phyloP scores from a whole-genome alignment of 371 early-diverging fungal genomes.

The Mortierella sp. region DNA sequence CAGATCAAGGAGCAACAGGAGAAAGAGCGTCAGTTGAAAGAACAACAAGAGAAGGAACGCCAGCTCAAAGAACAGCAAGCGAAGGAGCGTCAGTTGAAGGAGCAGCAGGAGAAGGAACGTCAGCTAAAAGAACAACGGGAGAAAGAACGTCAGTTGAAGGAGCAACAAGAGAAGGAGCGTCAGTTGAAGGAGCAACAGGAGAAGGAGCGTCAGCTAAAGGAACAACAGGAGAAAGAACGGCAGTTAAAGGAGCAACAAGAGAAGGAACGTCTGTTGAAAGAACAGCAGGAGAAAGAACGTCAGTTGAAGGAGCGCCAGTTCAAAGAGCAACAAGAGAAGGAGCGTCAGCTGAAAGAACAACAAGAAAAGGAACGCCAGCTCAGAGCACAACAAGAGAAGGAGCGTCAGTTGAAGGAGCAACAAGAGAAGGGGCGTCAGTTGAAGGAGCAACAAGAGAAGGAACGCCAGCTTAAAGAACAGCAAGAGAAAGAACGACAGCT shows the following conservation, averaged over 20 bases:
- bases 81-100: slow-evolving; percentile 19
- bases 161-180: slow-evolving; percentile 22
- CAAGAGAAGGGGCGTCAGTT: slow-evolving; percentile 16
- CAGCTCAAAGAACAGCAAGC: slow-evolving; percentile 18
- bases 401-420: slow-evolving; percentile 16
- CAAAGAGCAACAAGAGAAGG: slow-evolving; percentile 19
- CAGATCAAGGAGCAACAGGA: slow-evolving; percentile 22
- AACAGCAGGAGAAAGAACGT: slow-evolving; percentile 22
- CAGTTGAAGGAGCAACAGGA: slow-evolving; percentile 27
- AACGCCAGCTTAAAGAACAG: slow-evolving; percentile 7
- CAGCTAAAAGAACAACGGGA: slow-evolving; percentile 21
- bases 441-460: slow-evolving; percentile 19
- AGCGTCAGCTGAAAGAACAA: slow-evolving; percentile 13
- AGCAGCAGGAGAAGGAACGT: slow-evolving; percentile 17
- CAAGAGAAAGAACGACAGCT: slow-evolving; percentile 11
- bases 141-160: slow-evolving; percentile 26
- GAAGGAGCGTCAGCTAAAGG: slow-evolving; percentile 21
- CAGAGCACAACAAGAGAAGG: slow-evolving; percentile 32
- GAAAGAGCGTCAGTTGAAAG: slow-evolving; percentile 13
- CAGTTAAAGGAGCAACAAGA: slow-evolving; percentile 12
- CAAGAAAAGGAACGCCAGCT: slow-evolving; percentile 24
- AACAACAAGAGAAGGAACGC: slow-evolving; percentile 26
- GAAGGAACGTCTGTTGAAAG: slow-evolving; percentile 20
- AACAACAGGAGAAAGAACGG: slow-evolving; percentile 25
- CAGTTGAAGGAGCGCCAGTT: slow-evolving; percentile 20